A percentile compares a stretch with the other conserved stretches of the same genome.
Evolutionary conservation across 1,284 basidiomycete genomes (phyloP).

Genomic region (Papiliotrema terrestris): DNA sequence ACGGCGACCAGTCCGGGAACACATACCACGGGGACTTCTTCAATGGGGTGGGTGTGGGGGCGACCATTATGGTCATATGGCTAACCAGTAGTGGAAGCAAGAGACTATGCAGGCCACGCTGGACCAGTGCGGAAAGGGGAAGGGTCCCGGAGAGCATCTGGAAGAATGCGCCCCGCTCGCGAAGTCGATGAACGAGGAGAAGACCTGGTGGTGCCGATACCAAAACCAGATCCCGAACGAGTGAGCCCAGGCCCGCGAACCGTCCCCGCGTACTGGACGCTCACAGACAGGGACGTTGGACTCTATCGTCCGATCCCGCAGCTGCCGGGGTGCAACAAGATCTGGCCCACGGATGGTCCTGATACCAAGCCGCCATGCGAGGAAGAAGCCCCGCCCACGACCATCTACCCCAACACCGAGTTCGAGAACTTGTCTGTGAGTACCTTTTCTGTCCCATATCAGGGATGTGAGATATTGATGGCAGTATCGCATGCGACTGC

Average conservation of each 20-base stretch:
- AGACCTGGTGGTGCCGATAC: conserved; percentile 22
- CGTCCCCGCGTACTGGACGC: not conserved
- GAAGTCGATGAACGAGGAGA: conserved; percentile 11
- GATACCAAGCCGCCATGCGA: conserved; percentile 22
- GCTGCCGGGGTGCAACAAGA: conserved; percentile 39
- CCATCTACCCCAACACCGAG: conserved; percentile 26
- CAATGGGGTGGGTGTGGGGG: conserved; percentile 24
- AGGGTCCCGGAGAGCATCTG: conserved; percentile 20
- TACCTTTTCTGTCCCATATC: too few species aligned
- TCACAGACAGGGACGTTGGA: conserved; percentile 28
- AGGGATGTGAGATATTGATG: not conserved
- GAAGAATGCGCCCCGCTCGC: conserved; percentile 23
- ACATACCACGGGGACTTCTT: conserved; percentile 41
- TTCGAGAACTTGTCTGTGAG: conserved; percentile 31
- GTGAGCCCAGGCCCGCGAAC: conserved; percentile 9
- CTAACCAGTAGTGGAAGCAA: conserved; percentile 23
- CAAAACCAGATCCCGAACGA: conserved; percentile 31
- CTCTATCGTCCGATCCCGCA: conserved; percentile 21
- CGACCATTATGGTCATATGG: not conserved
- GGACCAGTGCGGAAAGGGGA: conserved; percentile 23
- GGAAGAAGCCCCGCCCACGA: conserved; percentile 7
- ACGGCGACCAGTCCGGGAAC: conserved; percentile 37
- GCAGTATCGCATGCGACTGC: conserved; percentile 6
- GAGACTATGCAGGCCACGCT: conserved; percentile 19
- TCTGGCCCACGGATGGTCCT: conserved; percentile 23